phyloP scores from a whole-genome alignment of 352 stramenopile species.

The Phytophthora capsici region DNA sequence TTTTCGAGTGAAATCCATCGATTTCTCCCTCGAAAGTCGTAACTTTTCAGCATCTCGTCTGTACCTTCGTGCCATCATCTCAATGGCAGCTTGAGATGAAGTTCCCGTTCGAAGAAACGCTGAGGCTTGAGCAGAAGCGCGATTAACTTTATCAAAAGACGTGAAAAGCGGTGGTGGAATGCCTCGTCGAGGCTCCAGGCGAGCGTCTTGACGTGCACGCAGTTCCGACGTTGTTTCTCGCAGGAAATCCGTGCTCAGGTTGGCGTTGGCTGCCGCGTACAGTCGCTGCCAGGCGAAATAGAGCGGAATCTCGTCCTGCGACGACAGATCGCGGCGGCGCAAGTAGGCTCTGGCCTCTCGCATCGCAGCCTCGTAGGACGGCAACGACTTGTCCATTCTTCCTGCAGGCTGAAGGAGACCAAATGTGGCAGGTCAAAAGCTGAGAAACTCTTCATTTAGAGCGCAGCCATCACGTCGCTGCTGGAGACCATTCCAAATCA shows the following conservation, averaged over 20 bases:
- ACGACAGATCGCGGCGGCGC: constrained; percentile 48
- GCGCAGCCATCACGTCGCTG: constrained; percentile 9
- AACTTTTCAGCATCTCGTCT: constrained; percentile 40
- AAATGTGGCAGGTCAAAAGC: constrained; percentile 26
- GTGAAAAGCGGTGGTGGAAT: constrained; percentile 35
- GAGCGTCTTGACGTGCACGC: constrained; percentile 37
- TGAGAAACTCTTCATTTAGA: constrained; percentile 28
- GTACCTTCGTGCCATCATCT: constrained; percentile 46
- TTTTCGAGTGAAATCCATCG: constrained; percentile 6
- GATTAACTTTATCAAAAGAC: constrained; percentile 36
- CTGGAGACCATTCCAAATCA: constrained; percentile 28
- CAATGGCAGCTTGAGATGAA: constrained; percentile 32
- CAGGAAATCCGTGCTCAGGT: constrained; percentile 55
- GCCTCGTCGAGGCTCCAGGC: constrained; percentile 42
- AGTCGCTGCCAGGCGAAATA: constrained; percentile 67
- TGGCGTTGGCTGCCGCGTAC: constrained; percentile 51
- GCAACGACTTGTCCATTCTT: constrained; percentile 30
- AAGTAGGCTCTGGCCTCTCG: constrained; percentile 38
- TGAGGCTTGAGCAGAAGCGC: constrained; percentile 38
- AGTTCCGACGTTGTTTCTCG: constrained; percentile 40
- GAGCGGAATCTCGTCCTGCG: constrained; percentile 54
- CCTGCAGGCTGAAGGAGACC: constrained; percentile 4
- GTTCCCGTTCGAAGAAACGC: constrained; percentile 41
- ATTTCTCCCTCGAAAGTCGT: constrained; percentile 28
- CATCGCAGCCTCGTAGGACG: constrained; percentile 50